A percentile compares a stretch with the other conserved stretches of the same genome.
phyloP scores from a whole-genome alignment of 306 rosid species.

The Fragaria iinumae region DNA sequence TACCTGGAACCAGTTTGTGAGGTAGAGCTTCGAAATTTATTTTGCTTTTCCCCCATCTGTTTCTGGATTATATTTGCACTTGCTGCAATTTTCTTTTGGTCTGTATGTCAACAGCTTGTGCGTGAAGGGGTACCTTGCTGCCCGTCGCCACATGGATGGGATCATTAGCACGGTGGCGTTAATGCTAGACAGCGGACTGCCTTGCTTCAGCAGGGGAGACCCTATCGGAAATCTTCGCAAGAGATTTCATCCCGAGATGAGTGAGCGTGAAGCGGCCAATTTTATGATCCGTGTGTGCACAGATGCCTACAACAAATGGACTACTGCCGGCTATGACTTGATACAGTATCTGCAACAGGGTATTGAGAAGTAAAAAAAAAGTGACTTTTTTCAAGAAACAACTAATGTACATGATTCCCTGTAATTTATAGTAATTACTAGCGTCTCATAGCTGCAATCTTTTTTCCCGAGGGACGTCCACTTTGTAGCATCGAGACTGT shows the following conservation, averaged over 20 bases:
- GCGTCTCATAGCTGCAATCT: slow-evolving; percentile 30
- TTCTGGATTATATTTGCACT: background rate
- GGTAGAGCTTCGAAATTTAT: slow-evolving; percentile 34
- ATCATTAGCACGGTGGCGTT: slow-evolving; percentile 72
- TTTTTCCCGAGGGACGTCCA: slow-evolving; percentile 31
- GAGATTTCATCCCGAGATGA: slow-evolving; percentile 98
- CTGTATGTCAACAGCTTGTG: slow-evolving; percentile 55
- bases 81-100: background rate
- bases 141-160: slow-evolving; percentile 86
- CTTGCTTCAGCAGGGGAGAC: slow-evolving; percentile 97
- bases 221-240: slow-evolving; percentile 94
- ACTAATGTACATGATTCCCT: slow-evolving; percentile 56
- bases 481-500: slow-evolving; percentile 24
- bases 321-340: slow-evolving; percentile 97
- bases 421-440: slow-evolving; percentile 32
- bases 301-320: slow-evolving; percentile 99
- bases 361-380: slow-evolving; percentile 66
- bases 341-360: slow-evolving; percentile 98
- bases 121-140: slow-evolving; percentile 94
- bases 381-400: slow-evolving; percentile 15
- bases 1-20: slow-evolving; percentile 88
- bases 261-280: slow-evolving; percentile 93
- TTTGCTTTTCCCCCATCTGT: background rate
- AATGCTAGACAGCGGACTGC: slow-evolving; percentile 94
- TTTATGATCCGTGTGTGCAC: slow-evolving; percentile 94